phyloP scores from a whole-genome alignment of 208 protist genomes.

The Vickermania spadyakhi region DNA sequence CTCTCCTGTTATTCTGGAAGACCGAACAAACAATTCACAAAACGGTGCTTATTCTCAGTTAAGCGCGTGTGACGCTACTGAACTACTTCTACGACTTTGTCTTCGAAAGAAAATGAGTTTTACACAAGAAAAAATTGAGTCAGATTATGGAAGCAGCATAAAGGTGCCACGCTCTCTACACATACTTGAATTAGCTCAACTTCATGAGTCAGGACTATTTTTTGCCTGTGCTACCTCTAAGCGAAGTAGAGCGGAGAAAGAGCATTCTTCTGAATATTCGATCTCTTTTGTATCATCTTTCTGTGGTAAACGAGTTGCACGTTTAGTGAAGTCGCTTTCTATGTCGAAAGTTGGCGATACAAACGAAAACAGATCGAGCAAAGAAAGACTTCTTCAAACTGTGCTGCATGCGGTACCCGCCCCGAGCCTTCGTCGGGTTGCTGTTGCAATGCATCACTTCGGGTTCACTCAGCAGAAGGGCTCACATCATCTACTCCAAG shows the following conservation, averaged over 20 bases:
- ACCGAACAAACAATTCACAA: not conserved
- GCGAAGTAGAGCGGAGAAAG: not conserved
- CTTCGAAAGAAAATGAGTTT: constrained; percentile 27
- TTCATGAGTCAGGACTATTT: not conserved
- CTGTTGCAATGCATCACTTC: too few relatives aligned
- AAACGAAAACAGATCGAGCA: too few relatives aligned
- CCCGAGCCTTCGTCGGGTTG: too few relatives aligned
- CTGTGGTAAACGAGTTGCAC: constrained; percentile 16
- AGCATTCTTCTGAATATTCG: not conserved
- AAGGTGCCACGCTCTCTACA: constrained; percentile 29
- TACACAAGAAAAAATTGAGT: constrained; percentile 27
- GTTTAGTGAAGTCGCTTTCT: constrained; percentile 11
- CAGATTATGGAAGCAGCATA: constrained; percentile 39
- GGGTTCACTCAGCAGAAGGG: too few relatives aligned
- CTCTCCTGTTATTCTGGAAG: not conserved
- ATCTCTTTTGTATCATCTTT: constrained; percentile 15
- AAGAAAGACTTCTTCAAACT: too few relatives aligned
- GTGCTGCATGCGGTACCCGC: too few relatives aligned
- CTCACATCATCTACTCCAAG: too few relatives aligned
- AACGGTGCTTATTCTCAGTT: not conserved
- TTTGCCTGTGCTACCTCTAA: not conserved
- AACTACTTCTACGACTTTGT: constrained; percentile 52
- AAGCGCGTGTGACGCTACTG: constrained; percentile 22
- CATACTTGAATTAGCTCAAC: not conserved
- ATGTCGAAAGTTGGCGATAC: constrained; percentile 18